A percentile compares a stretch with the other conserved stretches of the same genome.
These are phyloP conservation scores for Ophiostoma himal-ulmi DNA, from an alignment of 2,329 filamentous ascomycete species.

Conservation along the genomic window DNA sequence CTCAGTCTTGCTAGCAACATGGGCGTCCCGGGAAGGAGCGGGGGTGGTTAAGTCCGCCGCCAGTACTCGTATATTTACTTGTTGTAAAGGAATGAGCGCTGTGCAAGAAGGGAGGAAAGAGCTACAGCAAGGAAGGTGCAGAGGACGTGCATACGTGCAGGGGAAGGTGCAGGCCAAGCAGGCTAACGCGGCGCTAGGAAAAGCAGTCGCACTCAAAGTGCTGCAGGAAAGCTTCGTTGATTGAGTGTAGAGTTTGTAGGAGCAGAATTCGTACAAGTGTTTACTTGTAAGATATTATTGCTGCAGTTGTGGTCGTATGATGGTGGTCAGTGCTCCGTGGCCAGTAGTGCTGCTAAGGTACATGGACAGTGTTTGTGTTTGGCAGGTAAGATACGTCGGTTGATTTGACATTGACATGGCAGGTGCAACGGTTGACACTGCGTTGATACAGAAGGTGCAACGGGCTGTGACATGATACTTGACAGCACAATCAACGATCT, in stretches of 20 bases:
- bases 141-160: constrained; percentile 12
- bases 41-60: no score
- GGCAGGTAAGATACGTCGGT: not conserved
- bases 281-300: no score
- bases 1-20: not conserved
- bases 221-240: not conserved
- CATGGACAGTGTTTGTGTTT: not conserved
- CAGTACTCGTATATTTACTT: no score
- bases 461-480: not conserved
- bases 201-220: not conserved
- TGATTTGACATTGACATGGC: not conserved
- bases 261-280: no score
- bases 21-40: no score
- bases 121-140: constrained; percentile 3
- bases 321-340: no score
- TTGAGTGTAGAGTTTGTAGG: no score
- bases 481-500: no score
- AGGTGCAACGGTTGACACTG: not conserved
- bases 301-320: no score
- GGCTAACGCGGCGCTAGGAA: constrained; percentile 1
- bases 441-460: not conserved
- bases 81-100: not conserved
- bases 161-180: constrained; percentile 1
- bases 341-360: no score
- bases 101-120: constrained; percentile 8